A percentile compares a stretch with the other conserved stretches of the same genome.
Evolutionary conservation across 1,284 basidiomycete species (phyloP).

Genomic region (Schizophyllum commune): DNA sequence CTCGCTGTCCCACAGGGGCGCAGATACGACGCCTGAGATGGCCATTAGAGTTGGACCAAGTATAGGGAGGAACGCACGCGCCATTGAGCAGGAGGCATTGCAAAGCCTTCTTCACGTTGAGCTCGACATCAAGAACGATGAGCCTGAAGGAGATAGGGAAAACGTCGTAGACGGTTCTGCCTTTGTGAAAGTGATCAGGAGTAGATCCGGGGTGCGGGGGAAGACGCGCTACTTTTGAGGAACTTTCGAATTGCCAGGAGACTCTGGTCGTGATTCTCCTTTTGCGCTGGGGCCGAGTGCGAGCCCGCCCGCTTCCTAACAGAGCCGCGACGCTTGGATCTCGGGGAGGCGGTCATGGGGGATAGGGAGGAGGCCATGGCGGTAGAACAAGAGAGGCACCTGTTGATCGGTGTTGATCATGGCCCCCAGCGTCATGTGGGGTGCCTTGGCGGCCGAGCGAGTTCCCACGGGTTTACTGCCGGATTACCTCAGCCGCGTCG

Average conservation of each 20-base stretch:
- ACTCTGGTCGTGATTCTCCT: slow-evolving; percentile 65
- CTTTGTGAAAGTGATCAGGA: slow-evolving; percentile 23
- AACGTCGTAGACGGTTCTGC: slow-evolving; percentile 87
- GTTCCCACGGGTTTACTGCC: too few species aligned
- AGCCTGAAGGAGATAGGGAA: slow-evolving; percentile 95
- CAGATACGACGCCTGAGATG: slow-evolving; percentile 85
- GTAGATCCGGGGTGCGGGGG: too few species aligned
- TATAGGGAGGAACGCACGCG: slow-evolving; percentile 20
- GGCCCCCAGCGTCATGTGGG: too few species aligned
- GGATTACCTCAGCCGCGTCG: too few species aligned
- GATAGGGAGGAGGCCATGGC: neutral
- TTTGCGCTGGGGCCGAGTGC: slow-evolving; percentile 48
- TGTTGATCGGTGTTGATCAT: neutral
- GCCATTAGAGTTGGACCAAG: slow-evolving; percentile 5
- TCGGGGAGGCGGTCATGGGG: too few species aligned
- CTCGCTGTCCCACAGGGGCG: slow-evolving; percentile 96
- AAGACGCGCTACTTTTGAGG: slow-evolving; percentile 35
- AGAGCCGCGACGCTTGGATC: slow-evolving; percentile 25
- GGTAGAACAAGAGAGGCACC: neutral
- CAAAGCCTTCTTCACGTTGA: slow-evolving; percentile 90
- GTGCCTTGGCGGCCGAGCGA: too few species aligned
- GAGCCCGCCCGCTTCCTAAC: slow-evolving; percentile 48
- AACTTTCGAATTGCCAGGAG: slow-evolving; percentile 75
- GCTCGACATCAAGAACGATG: slow-evolving; percentile 92
- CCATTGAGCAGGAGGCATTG: slow-evolving; percentile 87